Percentiles rank a stretch among this genome's conserved stretches.
phyloP scores from a whole-genome alignment of 768 basidiomycete species.

The Rossbeevera mucosa region DNA sequence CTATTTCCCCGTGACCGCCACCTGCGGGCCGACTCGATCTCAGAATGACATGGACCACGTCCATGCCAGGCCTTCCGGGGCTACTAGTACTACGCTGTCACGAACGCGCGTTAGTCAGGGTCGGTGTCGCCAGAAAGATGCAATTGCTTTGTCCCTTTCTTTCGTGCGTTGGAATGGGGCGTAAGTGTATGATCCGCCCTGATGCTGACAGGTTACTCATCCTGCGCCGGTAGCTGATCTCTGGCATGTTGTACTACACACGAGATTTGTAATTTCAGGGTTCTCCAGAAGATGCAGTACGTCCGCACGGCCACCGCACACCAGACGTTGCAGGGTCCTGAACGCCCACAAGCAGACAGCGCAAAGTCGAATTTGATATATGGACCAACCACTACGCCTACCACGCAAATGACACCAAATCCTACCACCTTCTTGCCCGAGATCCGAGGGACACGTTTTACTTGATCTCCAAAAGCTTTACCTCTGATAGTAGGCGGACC shows the following conservation, averaged over 20 bases:
- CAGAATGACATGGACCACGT: conserved; percentile 9
- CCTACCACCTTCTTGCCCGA: conserved; percentile 6
- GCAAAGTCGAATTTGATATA: conserved; percentile 29
- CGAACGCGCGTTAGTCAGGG: not conserved
- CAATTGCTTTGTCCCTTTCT: not conserved
- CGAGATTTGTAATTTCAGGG: conserved; percentile 19
- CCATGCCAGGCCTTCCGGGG: conserved; percentile 1
- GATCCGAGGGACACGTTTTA: conserved; percentile 32
- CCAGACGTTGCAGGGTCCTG: conserved; percentile 19
- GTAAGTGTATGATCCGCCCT: conserved; percentile 4
- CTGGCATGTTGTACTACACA: conserved; percentile 10
- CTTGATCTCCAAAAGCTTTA: conserved; percentile 67
- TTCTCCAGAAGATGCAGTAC: conserved; percentile 15
- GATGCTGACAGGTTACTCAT: conserved; percentile 7
- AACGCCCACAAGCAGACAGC: conserved; percentile 12
- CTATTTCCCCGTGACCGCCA: conserved; percentile 5
- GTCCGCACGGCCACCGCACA: conserved; percentile 24
- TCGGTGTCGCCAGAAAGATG: conserved; percentile 3
- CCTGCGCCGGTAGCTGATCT: not conserved
- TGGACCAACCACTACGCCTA: conserved; percentile 16
- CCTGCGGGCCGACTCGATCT: not conserved
- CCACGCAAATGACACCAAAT: conserved; percentile 15
- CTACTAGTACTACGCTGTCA: not conserved
- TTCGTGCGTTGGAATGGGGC: not conserved
- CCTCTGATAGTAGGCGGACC: conserved; percentile 42